Conservation (phyloP, 805 yeast genomes). For the Yamadazyma paraphyllophila region DNA sequence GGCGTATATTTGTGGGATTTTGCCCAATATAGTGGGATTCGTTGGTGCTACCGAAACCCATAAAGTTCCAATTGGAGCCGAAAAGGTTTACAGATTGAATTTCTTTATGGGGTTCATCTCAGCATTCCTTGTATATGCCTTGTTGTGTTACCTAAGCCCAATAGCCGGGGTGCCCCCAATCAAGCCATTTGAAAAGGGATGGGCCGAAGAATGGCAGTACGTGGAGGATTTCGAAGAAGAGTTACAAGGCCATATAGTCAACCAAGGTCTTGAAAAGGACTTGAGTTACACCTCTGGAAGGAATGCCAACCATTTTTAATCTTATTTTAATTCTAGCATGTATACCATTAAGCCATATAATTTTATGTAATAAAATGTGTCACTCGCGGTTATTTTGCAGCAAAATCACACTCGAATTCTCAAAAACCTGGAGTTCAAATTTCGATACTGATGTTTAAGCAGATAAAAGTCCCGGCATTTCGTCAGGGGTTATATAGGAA, state of each 20-base stretch:
- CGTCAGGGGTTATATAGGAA: not conserved
- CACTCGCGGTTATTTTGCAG: not conserved
- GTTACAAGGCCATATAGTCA: slow-evolving; percentile 27
- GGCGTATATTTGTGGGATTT: slow-evolving; percentile 77
- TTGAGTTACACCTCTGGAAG: slow-evolving; percentile 15
- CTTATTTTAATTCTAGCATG: not conserved
- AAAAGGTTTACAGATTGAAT: slow-evolving; percentile 66
- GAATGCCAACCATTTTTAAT: not conserved
- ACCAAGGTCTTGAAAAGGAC: slow-evolving; percentile 17
- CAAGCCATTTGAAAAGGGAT: slow-evolving; percentile 49
- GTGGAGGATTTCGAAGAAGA: slow-evolving; percentile 61
- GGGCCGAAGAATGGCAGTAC: slow-evolving; percentile 62
- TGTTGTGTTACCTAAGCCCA: slow-evolving; percentile 54
- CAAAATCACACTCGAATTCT: not conserved
- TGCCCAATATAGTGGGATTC: slow-evolving; percentile 84
- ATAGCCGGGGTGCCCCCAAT: slow-evolving; percentile 36
- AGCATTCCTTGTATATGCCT: slow-evolving; percentile 54
- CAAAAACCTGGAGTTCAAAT: not conserved
- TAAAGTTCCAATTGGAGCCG: slow-evolving; percentile 74
- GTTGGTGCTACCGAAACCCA: slow-evolving; percentile 77
- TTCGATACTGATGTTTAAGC: not conserved
- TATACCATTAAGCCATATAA: no score
- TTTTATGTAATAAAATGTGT: no score
- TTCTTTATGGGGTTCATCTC: slow-evolving; percentile 73
- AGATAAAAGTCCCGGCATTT: not conserved